Evolutionary conservation across 179 eudicot species (phyloP), one percentile per base, ranked within the genome.

Genomic region (Nepenthes alata): DNA sequence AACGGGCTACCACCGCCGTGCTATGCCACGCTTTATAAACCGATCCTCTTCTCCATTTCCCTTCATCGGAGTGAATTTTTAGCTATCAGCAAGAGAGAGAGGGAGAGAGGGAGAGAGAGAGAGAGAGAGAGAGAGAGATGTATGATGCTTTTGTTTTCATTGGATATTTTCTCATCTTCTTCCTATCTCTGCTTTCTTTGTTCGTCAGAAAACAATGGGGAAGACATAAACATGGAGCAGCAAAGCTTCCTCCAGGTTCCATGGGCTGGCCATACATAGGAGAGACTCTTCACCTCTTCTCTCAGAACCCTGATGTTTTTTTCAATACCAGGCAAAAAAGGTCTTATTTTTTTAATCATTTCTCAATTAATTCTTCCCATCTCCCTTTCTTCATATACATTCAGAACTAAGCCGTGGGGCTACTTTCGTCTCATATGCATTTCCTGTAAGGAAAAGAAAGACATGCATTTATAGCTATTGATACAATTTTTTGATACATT

Each of bases 231-330:
- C 35, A 35, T 65, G 66, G 73, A 55, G 38, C 1, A 38, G 72
- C 66, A 13, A 67, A 70, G 54, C 76, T 77, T 49, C 87, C 87
- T 13, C 87, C 83, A 1, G 87, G 87, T 39, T 77, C 81, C 13
- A 39, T 74, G 74, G 86, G 87, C 0, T 79, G 72, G 83, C 87
- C 87, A 49, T 75, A 70, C 25, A 15, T 82, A 1, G 83, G 87
- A n/a, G 83, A 79, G 61, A 82, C 87, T 25, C 76, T 72, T 53
- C 72, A 74, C 7, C 71, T 79, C 11, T 82, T 72, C 71, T 77
- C 81, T 12, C 81, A 79, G 68, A 77, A 55, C 48, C 87, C 87
- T 1, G 71, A 65, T 44, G 53, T 60, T 35, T 82, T 79, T 54
- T 82, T 82, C 37, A 45, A 68, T 36, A 54, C 63, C 8, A 70